Evolutionary conservation across 2,329 filamentous ascomycete species (phyloP).

Genomic region (Endothia cerciana): DNA sequence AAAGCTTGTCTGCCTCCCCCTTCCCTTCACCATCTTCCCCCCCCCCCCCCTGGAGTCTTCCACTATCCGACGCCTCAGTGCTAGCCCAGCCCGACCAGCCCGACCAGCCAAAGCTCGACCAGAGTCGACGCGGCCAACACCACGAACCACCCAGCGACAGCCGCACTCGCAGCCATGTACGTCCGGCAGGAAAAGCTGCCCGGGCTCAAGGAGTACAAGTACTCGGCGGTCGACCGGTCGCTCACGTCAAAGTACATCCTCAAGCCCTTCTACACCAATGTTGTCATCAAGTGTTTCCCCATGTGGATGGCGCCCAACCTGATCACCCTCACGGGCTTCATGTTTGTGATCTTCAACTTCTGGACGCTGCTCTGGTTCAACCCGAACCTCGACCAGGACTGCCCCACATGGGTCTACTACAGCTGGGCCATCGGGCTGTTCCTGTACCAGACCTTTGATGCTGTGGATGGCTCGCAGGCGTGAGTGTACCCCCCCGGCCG

Average conservation of each 20-base stretch:
- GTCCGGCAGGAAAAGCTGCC: conserved; percentile 89
- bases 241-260: conserved; percentile 89
- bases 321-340: conserved; percentile 90
- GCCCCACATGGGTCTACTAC: conserved; percentile 92
- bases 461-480: conserved; percentile 93
- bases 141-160: conserved; percentile 5
- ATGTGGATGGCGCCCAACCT: conserved; percentile 89
- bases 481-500: conserved; percentile 50
- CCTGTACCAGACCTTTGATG: conserved; percentile 97
- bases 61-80: not conserved
- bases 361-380: conserved; percentile 94
- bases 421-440: conserved; percentile 90
- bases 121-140: not conserved
- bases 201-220: conserved; percentile 92
- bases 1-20: not conserved
- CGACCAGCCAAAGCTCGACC: not conserved
- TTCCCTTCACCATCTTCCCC: too few species aligned
- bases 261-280: conserved; percentile 96
- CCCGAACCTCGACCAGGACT: conserved; percentile 90
- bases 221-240: conserved; percentile 88
- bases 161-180: conserved; percentile 69
- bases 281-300: conserved; percentile 93
- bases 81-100: not conserved
- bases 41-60: too few species aligned
- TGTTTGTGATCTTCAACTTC: conserved; percentile 87